A percentile compares a stretch with the other conserved stretches of the same genome.
Evolutionary conservation across 306 rosid species (phyloP).

Genomic region (Prunus fruticosa): DNA sequence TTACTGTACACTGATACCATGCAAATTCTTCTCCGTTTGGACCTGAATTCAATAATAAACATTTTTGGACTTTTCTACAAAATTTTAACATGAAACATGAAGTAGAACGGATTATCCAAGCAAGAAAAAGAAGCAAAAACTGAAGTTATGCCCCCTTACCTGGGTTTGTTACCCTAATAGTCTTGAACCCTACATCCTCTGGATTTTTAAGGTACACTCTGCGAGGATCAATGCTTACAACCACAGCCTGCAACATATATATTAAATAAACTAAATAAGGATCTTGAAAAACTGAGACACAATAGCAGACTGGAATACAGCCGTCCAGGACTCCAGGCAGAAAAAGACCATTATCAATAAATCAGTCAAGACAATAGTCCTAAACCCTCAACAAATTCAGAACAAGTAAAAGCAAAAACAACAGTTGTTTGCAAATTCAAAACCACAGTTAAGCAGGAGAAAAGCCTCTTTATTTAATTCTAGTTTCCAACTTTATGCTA

Average conservation of each 20-base stretch:
- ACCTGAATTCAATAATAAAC: constrained; percentile 56
- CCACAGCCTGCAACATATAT: constrained; percentile 73
- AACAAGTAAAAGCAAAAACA: not conserved
- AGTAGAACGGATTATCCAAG: not conserved
- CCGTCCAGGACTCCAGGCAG: not conserved
- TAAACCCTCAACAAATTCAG: not conserved
- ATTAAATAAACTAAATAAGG: constrained; percentile 7
- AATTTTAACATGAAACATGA: not conserved
- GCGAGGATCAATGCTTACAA: constrained; percentile 92
- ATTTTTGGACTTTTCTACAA: not conserved
- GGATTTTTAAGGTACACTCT: constrained; percentile 73
- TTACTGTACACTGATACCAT: constrained; percentile 97
- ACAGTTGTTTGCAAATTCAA: not conserved
- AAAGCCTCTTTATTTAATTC: not conserved
- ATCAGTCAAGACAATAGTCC: not conserved
- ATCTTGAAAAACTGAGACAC: constrained; percentile 1
- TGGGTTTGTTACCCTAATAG: constrained; percentile 49
- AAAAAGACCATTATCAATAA: not conserved
- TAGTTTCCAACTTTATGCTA: not conserved
- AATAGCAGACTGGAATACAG: constrained; percentile 1
- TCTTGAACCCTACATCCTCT: constrained; percentile 68
- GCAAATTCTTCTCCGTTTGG: constrained; percentile 93
- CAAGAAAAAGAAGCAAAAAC: constrained; percentile 7
- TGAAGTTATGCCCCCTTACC: constrained; percentile 39
- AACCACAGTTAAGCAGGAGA: not conserved